These are phyloP conservation scores for Aegilops sharonensis DNA, from an alignment of 176 grass and related monocot genomes.

Conservation along the genomic window DNA sequence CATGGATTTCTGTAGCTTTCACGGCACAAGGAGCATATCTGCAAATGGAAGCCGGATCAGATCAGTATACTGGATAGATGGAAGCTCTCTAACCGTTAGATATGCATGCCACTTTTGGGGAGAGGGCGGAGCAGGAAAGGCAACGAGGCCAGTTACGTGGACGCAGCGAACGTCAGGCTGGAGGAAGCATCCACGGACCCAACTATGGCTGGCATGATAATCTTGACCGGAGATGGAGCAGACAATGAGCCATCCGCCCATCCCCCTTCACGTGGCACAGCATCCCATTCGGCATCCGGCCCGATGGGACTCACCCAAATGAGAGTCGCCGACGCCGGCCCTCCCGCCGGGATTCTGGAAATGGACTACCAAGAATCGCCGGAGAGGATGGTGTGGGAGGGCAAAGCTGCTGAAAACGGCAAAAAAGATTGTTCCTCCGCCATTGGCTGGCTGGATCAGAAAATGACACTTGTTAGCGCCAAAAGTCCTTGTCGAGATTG, in stretches of 20 bases:
- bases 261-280: slow-evolving; percentile 39
- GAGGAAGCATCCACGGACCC: slow-evolving; percentile 17
- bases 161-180: slow-evolving; percentile 34
- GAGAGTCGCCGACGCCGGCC: neutral
- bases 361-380: neutral
- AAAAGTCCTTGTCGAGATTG: slow-evolving; percentile 13
- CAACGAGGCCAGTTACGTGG: slow-evolving; percentile 34
- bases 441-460: slow-evolving; percentile 2
- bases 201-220: slow-evolving; percentile 35
- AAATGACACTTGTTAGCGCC: neutral
- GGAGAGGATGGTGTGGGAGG: neutral
- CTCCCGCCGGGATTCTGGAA: neutral
- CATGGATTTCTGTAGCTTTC: neutral
- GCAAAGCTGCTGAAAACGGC: slow-evolving; percentile 26
- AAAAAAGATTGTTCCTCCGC: slow-evolving; percentile 24
- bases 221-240: slow-evolving; percentile 45
- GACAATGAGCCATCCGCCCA: slow-evolving; percentile 24
- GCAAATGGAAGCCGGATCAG: too few species aligned
- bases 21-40: neutral
- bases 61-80: too few species aligned
- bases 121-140: slow-evolving; percentile 19
- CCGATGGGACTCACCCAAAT: slow-evolving; percentile 18
- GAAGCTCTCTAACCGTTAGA: neutral
- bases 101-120: neutral
- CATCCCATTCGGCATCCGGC: slow-evolving; percentile 36